Conservation (phyloP, 805 yeast genomes). For the Nakazawaea ishiwadae region DNA sequence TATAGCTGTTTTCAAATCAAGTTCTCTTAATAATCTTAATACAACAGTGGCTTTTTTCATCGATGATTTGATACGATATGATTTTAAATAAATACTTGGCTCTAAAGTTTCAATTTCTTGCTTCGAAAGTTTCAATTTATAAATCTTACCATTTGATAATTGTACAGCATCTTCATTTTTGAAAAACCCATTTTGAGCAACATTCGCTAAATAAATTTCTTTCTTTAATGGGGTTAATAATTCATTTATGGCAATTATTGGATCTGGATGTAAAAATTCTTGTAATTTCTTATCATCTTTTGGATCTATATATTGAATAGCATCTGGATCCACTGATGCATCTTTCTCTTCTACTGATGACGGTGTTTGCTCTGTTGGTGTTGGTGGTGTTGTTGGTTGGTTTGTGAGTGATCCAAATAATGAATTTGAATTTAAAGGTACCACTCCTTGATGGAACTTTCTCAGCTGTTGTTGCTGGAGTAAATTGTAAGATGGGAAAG, state of each 20-base stretch:
- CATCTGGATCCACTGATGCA: constrained; percentile 3
- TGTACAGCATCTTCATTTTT: constrained; percentile 53
- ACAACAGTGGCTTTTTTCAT: constrained; percentile 83
- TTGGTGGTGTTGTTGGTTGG: background rate
- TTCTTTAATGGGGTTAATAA: constrained; percentile 68
- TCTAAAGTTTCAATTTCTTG: constrained; percentile 76
- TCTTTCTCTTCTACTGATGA: constrained; percentile 6
- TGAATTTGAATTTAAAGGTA: background rate
- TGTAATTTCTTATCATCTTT: constrained; percentile 35
- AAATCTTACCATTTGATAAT: constrained; percentile 39
- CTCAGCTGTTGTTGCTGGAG: background rate
- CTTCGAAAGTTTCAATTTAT: constrained; percentile 51
- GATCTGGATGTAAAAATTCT: constrained; percentile 44
- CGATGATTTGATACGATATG: constrained; percentile 81
- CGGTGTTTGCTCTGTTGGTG: background rate
- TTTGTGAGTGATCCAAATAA: background rate
- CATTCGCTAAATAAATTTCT: constrained; percentile 56
- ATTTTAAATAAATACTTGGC: constrained; percentile 80
- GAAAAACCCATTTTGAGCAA: constrained; percentile 61
- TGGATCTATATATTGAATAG: constrained; percentile 20
- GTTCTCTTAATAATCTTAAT: constrained; percentile 67
- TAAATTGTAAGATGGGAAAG: background rate
- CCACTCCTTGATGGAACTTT: background rate
- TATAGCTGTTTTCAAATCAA: constrained; percentile 73
- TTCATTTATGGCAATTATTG: constrained; percentile 50